Base-by-base conservation (phyloP, 305 asterid genomes). In the Euphrasia arctica region DNA sequence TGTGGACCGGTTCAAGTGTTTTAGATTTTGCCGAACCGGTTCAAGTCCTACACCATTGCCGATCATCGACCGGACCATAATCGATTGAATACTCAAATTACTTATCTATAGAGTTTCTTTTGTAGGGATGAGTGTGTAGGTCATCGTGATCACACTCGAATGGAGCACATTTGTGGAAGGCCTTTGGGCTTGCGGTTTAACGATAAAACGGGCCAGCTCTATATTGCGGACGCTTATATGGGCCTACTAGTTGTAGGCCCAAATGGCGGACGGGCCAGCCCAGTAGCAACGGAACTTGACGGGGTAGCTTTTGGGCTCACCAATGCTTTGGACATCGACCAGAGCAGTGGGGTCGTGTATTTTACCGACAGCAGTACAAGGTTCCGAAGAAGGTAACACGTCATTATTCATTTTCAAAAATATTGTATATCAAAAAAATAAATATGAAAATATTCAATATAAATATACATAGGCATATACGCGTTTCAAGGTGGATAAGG, bases 211-310 rank as follows among this genome's bases (percentile, higher is more conserved):
- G 88, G 93, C 4, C 74, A 86, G 49, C 79, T 91, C 2, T 84
- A 73, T 69, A 79, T 84, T n/a, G 88, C 96, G 0, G 96, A 90
- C 69, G 83, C 96, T 0, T 84, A 88, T 64, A 75, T 88, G 84
- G 97, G 96, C 79, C 84, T 90, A 3, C 79, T 80, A 1, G 72
- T 55, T 0, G 96, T 91, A 31, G 84, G 84, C 68, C 83, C 83
- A 22, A 62, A 64, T 39, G 95, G 96, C 55, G 96, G 96, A 10
- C 52, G 75, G 54, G 82, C 93, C 1, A 75, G 62, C 5, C 80
- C 77, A 29, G 15, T 85, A 34, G 80, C 74, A 0, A 75, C 47
- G 9, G 66, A 81, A 61, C 79, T 66, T 15, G 73, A 80, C 49
- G 86, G 80, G 4, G 27, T 74, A 57, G 66, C 72, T 39, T 71